phyloP scores from a whole-genome alignment of 2,329 filamentous ascomycete genomes.

The Fusarium clavum region DNA sequence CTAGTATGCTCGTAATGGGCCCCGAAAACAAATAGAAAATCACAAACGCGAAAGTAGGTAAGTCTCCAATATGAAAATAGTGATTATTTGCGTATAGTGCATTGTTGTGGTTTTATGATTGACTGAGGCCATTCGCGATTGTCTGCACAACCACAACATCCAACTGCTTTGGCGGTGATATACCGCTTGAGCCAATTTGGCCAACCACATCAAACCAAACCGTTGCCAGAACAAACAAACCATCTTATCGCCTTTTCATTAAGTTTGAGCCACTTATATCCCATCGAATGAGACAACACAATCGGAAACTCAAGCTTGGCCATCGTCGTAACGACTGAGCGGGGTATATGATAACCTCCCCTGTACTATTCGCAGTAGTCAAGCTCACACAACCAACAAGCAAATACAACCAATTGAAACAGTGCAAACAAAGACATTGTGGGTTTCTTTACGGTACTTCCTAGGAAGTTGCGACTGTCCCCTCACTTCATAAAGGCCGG shows the following conservation, averaged over 20 bases:
- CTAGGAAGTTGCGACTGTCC: background rate
- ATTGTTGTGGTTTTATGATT: background rate
- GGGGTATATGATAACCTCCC: conserved; percentile 1
- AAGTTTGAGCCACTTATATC: background rate
- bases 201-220: background rate
- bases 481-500: conserved; percentile 4
- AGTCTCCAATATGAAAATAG: background rate
- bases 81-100: background rate
- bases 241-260: background rate
- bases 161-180: background rate
- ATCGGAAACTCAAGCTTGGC: background rate
- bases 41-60: background rate
- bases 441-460: background rate
- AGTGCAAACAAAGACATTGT: background rate
- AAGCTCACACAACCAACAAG: background rate
- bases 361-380: background rate
- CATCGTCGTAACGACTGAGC: background rate
- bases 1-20: background rate
- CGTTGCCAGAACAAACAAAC: background rate
- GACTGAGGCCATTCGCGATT: background rate
- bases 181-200: background rate
- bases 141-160: background rate
- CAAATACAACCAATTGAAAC: conserved; percentile 10
- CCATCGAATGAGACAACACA: background rate
- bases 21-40: background rate